phyloP scores from a whole-genome alignment of 345 rosid species.

The Salix viminalis region DNA sequence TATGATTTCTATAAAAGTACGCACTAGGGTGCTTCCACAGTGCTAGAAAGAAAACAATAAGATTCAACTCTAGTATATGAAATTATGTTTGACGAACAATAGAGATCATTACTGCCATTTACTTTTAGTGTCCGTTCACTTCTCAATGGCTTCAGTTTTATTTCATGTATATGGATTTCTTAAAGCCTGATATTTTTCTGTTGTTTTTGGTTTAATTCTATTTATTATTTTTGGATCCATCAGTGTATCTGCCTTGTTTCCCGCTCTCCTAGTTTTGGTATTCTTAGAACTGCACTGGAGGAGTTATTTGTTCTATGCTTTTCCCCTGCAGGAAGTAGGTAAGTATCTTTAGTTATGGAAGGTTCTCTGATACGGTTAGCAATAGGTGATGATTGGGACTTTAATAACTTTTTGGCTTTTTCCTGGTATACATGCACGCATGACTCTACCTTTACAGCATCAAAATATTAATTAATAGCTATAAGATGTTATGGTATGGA shows the following conservation, averaged over 20 bases:
- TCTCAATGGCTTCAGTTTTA: background rate
- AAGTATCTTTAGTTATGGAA: constrained; percentile 9
- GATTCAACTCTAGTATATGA: background rate
- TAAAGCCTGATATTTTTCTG: no score
- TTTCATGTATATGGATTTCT: background rate
- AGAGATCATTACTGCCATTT: background rate
- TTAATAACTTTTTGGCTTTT: background rate
- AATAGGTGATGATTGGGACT: background rate
- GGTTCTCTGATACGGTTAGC: background rate
- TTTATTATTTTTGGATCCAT: constrained; percentile 62
- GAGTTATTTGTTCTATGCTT: constrained; percentile 87
- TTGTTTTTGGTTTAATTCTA: background rate
- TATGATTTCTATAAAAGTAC: no score
- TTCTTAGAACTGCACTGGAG: constrained; percentile 74
- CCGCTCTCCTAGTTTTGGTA: constrained; percentile 73
- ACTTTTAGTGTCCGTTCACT: background rate
- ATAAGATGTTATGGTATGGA: background rate
- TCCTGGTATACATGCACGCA: background rate
- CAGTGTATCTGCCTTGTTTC: constrained; percentile 95
- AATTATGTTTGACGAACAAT: background rate
- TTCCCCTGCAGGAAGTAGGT: constrained; percentile 88
- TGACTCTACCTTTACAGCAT: background rate
- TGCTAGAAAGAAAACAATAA: no score
- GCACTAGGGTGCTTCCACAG: no score
- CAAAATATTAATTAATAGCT: background rate